Evolutionary conservation across 176 grass and related monocot genomes (phyloP), one percentile per base, ranked within the genome.

Genomic region (Olyra latifolia): DNA sequence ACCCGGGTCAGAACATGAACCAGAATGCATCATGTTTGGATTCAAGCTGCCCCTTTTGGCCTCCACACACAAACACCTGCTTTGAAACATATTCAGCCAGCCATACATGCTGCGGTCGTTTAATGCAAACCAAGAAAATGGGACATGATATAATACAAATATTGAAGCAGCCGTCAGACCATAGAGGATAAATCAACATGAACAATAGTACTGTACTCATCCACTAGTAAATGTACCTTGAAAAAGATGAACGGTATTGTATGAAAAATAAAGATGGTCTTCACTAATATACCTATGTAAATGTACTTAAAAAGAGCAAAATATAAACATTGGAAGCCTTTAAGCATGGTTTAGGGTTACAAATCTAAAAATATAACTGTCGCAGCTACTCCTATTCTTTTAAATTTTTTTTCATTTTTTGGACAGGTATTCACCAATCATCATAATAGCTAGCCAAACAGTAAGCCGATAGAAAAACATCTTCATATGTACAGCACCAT

Each of bases 401-500:
- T 69, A 3, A 23, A 61, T 19, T 42, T 29, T 45, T 81, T 67
- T 65, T 47, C 46, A 4, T 8, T 25, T 0, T 1, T 41, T 46
- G 17, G 6, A 22, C 43, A 72, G n/a, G 23, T 29, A 78, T 44
- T 22, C 27, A 58, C 60, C 41, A 35, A 38, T 64, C 54, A 58
- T 39, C 40, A 54, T 83, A 83, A 40, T 74, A 84, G 30, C 41
- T 74, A 73, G 29, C 23, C 22, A 52, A 30, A 72, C 7, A 42
- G 24, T 9, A 54, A 45, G 62, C 53, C 8, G 5, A 87, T 17
- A 1, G 73, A 78, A 47, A 75, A 25, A 56, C 0, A 35, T 23
- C 23, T 68, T 85, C 45, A 35, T 84, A 89, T 89, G 47, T 89
- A 89, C 87, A 89, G 22, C 57, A 81, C 65, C 48, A 66, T 22